These are phyloP conservation scores for Thraustochytrium striatum DNA, from an alignment of 352 stramenopile genomes.

Conservation along the genomic window DNA sequence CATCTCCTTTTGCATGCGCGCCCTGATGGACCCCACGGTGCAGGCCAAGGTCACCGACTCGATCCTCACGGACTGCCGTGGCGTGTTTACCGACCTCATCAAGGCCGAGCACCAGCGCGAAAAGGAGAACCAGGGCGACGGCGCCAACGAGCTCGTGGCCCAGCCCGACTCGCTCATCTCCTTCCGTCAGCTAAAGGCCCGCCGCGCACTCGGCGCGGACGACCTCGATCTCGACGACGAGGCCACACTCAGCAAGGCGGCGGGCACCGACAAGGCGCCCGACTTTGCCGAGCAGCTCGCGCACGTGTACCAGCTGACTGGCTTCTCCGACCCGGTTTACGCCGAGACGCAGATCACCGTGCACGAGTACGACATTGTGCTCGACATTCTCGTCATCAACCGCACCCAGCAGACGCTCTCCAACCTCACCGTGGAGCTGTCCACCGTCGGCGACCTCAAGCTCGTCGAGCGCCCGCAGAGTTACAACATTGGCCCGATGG, in stretches of 20 bases:
- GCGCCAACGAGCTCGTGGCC: conserved; percentile 60
- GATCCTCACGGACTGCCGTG: conserved; percentile 56
- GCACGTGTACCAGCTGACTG: conserved; percentile 97
- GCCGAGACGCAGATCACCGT: conserved; percentile 98
- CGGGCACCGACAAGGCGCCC: conserved; percentile 65
- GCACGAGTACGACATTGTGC: conserved; percentile 99
- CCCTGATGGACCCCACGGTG: conserved; percentile 81
- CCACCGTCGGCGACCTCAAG: conserved; percentile 98
- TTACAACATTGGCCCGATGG: conserved; percentile 93
- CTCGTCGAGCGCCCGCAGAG: conserved; percentile 96
- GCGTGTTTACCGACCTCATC: conserved; percentile 55
- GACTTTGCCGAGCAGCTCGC: conserved; percentile 69
- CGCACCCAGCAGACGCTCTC: conserved; percentile 94
- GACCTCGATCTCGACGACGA: conserved; percentile 98
- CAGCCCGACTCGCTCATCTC: conserved; percentile 91
- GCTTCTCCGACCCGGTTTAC: conserved; percentile 98
- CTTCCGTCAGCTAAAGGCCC: conserved; percentile 89
- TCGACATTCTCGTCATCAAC: conserved; percentile 98
- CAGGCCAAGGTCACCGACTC: conserved; percentile 45
- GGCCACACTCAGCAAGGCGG: conserved; percentile 87
- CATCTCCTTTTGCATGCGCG: conserved; percentile 87
- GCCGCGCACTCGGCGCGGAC: conserved; percentile 79
- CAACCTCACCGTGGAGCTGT: conserved; percentile 97
- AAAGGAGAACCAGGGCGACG: conserved; percentile 49
- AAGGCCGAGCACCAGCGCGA: conserved; percentile 53